phyloP scores from a whole-genome alignment of 2,329 filamentous ascomycete genomes.

The Fusarium sublunatum region DNA sequence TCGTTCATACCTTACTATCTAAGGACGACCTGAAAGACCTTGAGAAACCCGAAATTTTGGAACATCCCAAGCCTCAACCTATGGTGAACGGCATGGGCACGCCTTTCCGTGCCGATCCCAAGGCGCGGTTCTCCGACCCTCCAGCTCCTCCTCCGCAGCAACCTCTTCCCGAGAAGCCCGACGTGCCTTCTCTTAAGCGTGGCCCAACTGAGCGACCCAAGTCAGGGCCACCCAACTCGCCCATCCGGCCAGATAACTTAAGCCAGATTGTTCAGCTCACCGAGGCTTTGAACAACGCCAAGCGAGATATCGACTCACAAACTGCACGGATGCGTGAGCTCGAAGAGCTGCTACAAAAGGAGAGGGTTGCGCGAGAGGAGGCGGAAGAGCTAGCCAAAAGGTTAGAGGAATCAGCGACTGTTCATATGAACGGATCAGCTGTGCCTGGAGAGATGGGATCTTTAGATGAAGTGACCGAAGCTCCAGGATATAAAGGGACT shows the following conservation, averaged over 20 bases:
- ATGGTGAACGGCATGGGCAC: constrained; percentile 63
- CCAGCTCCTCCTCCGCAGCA: constrained; percentile 94
- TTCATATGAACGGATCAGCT: constrained; percentile 48
- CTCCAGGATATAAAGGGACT: constrained; percentile 33
- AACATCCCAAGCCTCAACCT: constrained; percentile 60
- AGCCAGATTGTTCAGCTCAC: constrained; percentile 86
- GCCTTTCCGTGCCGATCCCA: constrained; percentile 76
- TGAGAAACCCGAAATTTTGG: constrained; percentile 62
- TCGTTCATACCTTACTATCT: constrained; percentile 79
- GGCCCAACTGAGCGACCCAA: constrained; percentile 80
- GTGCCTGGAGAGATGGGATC: constrained; percentile 37
- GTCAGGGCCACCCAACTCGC: constrained; percentile 64
- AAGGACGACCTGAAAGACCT: constrained; percentile 74
- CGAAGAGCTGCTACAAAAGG: constrained; percentile 77
- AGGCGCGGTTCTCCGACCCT: constrained; percentile 89
- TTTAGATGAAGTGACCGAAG: constrained; percentile 17
- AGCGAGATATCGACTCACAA: constrained; percentile 88
- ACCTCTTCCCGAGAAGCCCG: constrained; percentile 92
- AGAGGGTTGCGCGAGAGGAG: constrained; percentile 82
- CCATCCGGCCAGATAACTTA: constrained; percentile 67
- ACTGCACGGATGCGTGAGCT: constrained; percentile 81
- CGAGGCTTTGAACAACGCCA: constrained; percentile 84
- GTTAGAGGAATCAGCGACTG: constrained; percentile 67
- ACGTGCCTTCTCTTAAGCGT: constrained; percentile 79
- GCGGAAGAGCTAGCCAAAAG: constrained; percentile 85